phyloP scores from a whole-genome alignment of 2,329 filamentous ascomycete species.

The Thermomyces lanuginosus region DNA sequence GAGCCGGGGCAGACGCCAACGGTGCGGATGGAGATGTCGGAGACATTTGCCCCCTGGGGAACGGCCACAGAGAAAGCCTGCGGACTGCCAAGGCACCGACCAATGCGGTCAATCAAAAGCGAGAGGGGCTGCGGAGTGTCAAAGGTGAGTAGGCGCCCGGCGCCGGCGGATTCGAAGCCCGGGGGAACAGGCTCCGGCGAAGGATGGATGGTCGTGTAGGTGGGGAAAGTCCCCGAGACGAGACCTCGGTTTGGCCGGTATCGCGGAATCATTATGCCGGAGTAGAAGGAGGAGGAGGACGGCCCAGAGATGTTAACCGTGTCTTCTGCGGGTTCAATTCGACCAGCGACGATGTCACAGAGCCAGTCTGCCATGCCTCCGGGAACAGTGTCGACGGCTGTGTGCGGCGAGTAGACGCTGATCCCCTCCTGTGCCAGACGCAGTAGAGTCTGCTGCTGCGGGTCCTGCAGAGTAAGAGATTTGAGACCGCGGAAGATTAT shows the following conservation, averaged over 20 bases:
- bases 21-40: slow-evolving; percentile 43
- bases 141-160: slow-evolving; percentile 46
- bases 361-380: slow-evolving; percentile 89
- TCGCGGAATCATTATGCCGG: slow-evolving; percentile 25
- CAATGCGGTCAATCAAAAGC: slow-evolving; percentile 46
- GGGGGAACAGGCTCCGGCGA: slow-evolving; percentile 21
- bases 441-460: slow-evolving; percentile 74
- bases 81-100: slow-evolving; percentile 47
- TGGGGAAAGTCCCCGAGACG: slow-evolving; percentile 22
- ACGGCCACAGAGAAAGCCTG: slow-evolving; percentile 48
- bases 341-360: slow-evolving; percentile 62
- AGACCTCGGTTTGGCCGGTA: slow-evolving; percentile 11
- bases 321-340: too few relatives aligned
- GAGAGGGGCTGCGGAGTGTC: slow-evolving; percentile 35
- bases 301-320: slow-evolving; percentile 11
- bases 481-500: slow-evolving; percentile 94
- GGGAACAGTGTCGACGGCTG: slow-evolving; percentile 73
- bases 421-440: slow-evolving; percentile 71
- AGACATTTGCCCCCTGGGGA: slow-evolving; percentile 40
- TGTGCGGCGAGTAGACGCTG: slow-evolving; percentile 92
- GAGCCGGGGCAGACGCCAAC: slow-evolving; percentile 84
- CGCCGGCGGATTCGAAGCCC: slow-evolving; percentile 37
- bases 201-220: slow-evolving; percentile 41
- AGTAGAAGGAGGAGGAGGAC: slow-evolving; percentile 13
- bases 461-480: slow-evolving; percentile 64